Conservation (phyloP, 306 rosid species). For the Carpinus fangiana region DNA sequence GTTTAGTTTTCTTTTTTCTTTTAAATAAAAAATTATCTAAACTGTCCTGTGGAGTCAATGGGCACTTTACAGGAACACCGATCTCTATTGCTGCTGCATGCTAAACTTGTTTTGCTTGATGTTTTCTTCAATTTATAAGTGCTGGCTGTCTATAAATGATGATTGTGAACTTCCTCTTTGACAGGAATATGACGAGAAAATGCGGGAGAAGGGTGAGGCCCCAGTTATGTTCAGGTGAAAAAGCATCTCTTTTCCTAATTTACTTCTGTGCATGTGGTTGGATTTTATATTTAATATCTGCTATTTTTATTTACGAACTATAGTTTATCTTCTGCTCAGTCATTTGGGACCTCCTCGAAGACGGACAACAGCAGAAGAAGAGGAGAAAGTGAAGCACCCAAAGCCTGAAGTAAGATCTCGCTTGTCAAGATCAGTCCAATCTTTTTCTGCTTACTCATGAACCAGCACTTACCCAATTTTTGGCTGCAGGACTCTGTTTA, state of each 20-base stretch:
- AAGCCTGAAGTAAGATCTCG: conserved; percentile 74
- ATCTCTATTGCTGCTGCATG: conserved; percentile 11
- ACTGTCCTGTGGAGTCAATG: neutral
- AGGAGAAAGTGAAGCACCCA: conserved; percentile 84
- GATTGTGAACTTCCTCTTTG: conserved; percentile 30
- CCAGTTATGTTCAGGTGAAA: conserved; percentile 98
- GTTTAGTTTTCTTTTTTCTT: neutral
- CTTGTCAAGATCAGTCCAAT: conserved; percentile 15
- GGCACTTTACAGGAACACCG: neutral
- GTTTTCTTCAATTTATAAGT: conserved; percentile 5
- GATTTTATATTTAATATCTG: conserved; percentile 25
- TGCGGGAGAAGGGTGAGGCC: conserved; percentile 88
- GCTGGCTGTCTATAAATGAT: conserved; percentile 15
- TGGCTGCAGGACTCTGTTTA: conserved; percentile 74
- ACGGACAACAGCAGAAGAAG: conserved; percentile 91
- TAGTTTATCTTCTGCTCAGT: conserved; percentile 55
- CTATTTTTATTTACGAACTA: conserved; percentile 35
- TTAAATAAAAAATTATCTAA: neutral
- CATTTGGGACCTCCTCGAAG: conserved; percentile 95
- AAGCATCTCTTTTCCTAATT: conserved; percentile 2
- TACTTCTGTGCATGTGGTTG: conserved; percentile 9
- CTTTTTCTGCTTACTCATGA: neutral
- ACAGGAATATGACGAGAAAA: conserved; percentile 91
- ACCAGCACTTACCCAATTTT: neutral
- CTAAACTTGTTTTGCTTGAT: conserved; percentile 19